These are phyloP conservation scores for Podaxis sp. DNA, from an alignment of 768 basidiomycete genomes.

Conservation along the genomic window DNA sequence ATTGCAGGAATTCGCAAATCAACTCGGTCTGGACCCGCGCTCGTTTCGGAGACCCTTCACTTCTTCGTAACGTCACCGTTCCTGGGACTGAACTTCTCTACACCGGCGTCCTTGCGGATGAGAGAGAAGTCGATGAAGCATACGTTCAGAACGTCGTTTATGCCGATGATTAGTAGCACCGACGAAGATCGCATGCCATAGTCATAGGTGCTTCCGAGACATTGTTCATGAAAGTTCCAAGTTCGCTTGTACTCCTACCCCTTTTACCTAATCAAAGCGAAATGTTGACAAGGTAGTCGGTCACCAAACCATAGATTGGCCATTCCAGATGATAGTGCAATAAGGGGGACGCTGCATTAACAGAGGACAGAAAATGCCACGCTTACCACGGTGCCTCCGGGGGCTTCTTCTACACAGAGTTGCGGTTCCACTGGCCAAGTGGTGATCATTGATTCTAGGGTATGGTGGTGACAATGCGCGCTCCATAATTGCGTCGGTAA, in stretches of 20 bases:
- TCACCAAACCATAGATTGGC: not conserved
- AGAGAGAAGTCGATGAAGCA: not conserved
- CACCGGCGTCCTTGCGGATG: not conserved
- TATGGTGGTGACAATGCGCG: not conserved
- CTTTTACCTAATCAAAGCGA: not conserved
- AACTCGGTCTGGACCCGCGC: conserved; percentile 4
- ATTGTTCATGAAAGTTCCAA: not conserved
- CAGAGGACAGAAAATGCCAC: not conserved
- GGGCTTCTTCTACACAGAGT: not conserved
- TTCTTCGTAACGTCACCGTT: conserved; percentile 3
- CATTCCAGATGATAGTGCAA: not conserved
- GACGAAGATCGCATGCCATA: not conserved
- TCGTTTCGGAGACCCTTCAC: not conserved
- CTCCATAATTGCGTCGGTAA: not conserved
- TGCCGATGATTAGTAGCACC: not conserved
- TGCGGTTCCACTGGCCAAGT: not conserved
- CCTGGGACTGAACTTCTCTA: not conserved
- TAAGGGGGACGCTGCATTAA: not conserved
- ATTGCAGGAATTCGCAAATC: not conserved
- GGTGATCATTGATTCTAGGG: not conserved
- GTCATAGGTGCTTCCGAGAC: not conserved
- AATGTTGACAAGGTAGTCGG: not conserved
- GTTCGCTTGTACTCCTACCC: not conserved
- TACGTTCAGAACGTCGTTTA: not conserved
- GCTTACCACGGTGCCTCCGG: not conserved